These are phyloP conservation scores for Penicillium psychrofluorescens DNA, from an alignment of 495 filamentous ascomycete species.

Conservation along the genomic window DNA sequence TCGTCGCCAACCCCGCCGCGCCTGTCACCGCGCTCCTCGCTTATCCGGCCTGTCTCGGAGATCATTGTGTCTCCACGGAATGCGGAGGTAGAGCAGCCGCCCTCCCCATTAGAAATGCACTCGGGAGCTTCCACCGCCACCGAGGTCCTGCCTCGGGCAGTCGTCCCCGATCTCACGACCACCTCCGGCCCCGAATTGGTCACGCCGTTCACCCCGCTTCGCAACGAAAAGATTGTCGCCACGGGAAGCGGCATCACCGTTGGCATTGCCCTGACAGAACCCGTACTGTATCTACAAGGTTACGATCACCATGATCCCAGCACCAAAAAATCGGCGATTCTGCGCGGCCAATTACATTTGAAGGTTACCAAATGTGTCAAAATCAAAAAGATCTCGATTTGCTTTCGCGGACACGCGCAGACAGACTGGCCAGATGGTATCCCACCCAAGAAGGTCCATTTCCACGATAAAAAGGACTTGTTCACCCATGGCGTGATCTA, in stretches of 20 bases:
- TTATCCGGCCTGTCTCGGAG: conserved; percentile 35
- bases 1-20: conserved; percentile 15
- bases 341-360: conserved; percentile 77
- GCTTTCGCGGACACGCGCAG: conserved; percentile 75
- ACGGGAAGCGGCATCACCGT: conserved; percentile 66
- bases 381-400: conserved; percentile 86
- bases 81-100: conserved; percentile 20
- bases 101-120: conserved; percentile 17
- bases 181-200: conserved; percentile 19
- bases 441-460: conserved; percentile 77
- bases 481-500: conserved; percentile 41
- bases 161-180: conserved; percentile 13
- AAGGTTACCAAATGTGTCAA: conserved; percentile 85
- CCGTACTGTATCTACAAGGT: conserved; percentile 81
- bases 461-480: conserved; percentile 65
- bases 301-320: conserved; percentile 74
- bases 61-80: conserved; percentile 29
- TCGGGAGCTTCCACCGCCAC: conserved; percentile 29
- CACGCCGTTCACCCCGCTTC: conserved; percentile 28
- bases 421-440: conserved; percentile 99
- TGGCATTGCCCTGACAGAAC: conserved; percentile 76
- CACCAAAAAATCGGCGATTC: conserved; percentile 68
- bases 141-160: conserved; percentile 18
- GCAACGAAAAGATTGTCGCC: conserved; percentile 61
- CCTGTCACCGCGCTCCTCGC: conserved; percentile 13